Percentiles rank a stretch among this genome's conserved stretches.
These are phyloP conservation scores for Saccharomyces pastorianus DNA, from an alignment of 1,139 yeast species.

Conservation along the genomic window DNA sequence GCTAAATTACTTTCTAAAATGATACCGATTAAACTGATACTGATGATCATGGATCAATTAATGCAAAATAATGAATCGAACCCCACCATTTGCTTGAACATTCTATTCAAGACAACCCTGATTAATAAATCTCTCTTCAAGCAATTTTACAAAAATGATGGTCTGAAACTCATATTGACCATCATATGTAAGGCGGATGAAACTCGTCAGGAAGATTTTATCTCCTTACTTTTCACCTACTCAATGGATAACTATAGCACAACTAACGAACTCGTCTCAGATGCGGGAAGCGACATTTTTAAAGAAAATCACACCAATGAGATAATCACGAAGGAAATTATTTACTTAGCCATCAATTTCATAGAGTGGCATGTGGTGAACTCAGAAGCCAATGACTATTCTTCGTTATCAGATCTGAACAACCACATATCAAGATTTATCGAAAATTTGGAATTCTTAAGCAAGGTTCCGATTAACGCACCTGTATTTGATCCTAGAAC, in stretches of 20 bases:
- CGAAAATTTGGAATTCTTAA: constrained; percentile 14
- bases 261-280: neutral
- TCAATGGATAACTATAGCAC: constrained; percentile 9
- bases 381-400: neutral
- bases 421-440: constrained; percentile 16
- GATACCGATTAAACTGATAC: constrained; percentile 57
- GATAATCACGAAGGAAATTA: neutral
- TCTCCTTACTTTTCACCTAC: constrained; percentile 16
- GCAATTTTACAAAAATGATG: constrained; percentile 47
- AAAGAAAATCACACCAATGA: neutral
- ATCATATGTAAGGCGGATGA: constrained; percentile 32
- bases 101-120: constrained; percentile 44
- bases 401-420: constrained; percentile 10
- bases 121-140: constrained; percentile 43
- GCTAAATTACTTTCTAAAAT: constrained; percentile 39
- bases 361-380: neutral
- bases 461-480: constrained; percentile 15
- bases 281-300: neutral
- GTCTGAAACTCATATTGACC: constrained; percentile 45
- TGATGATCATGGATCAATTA: constrained; percentile 44
- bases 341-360: neutral
- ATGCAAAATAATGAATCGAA: constrained; percentile 31
- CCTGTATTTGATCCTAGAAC: constrained; percentile 16
- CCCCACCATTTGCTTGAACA: constrained; percentile 41
- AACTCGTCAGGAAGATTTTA: constrained; percentile 21